A percentile compares a stretch with the other conserved stretches of the same genome.
Conservation (phyloP, 2,329 filamentous ascomycete genomes). For the Myriosclerotinia scirpicola region DNA sequence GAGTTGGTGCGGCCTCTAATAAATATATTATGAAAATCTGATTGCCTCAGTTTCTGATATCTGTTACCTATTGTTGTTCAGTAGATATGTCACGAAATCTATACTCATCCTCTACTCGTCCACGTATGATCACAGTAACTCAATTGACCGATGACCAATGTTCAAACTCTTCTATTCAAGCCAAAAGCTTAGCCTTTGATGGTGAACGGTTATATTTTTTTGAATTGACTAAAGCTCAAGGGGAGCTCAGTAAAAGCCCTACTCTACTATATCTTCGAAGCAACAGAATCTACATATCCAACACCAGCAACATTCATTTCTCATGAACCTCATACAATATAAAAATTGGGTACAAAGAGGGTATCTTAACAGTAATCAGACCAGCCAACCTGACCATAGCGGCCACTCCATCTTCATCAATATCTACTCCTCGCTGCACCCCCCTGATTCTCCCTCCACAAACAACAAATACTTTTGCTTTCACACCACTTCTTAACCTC, state of each 20-base stretch:
- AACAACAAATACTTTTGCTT: constrained; percentile 78
- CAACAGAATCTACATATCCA: neutral
- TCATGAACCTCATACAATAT: neutral
- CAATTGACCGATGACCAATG: too few relatives aligned
- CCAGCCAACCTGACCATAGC: neutral
- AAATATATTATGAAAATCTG: too few relatives aligned
- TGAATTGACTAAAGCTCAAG: too few relatives aligned
- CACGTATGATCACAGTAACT: too few relatives aligned
- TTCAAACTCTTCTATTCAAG: too few relatives aligned
- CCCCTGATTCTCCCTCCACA: constrained; percentile 54
- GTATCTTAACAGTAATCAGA: neutral
- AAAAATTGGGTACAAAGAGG: neutral
- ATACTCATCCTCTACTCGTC: too few relatives aligned
- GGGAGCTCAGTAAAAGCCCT: too few relatives aligned
- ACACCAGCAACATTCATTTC: neutral
- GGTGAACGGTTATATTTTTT: neutral
- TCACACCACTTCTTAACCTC: constrained; percentile 91
- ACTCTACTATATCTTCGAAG: too few relatives aligned
- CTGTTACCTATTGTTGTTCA: too few relatives aligned
- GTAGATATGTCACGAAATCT: too few relatives aligned
- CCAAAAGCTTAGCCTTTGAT: neutral
- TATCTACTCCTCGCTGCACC: constrained; percentile 36
- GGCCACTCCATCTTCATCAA: constrained; percentile 24
- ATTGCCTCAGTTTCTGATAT: too few relatives aligned
- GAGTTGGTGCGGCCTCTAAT: too few relatives aligned